Evolutionary conservation across 2,329 filamentous ascomycete species (phyloP), one percentile per base, ranked within the genome.

Genomic region (Blastomyces silverae): DNA sequence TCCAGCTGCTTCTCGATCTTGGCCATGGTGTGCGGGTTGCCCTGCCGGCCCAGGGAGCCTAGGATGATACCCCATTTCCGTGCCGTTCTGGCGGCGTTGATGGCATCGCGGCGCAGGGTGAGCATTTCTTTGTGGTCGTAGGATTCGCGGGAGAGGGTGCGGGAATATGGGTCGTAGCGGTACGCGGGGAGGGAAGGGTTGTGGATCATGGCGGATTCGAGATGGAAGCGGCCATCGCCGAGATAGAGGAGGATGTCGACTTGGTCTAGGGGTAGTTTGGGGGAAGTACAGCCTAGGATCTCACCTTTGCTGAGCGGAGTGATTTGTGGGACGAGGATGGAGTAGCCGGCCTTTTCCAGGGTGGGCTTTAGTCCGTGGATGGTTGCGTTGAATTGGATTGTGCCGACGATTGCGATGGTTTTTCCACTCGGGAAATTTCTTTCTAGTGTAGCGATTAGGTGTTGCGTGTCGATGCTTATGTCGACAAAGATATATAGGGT

Each of bases 121-220:
- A 96, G 90, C 84, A 99, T 94, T 74, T 96, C 92, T 31, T 89
- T 85, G 76, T 99, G 94, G 53, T 90, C 90, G 77, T 99, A 99
- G 31, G 85, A 89, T 78, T 99, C 95, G 69, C 90, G 88, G 1
- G 93, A 97, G 37, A 99, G 84, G 65, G 90, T 91, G 61, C 93
- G 86, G 13, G 92, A 94, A 79, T 99, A 99, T 0, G 95, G 94
- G 74, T 99, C 94, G 77, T 99, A 99, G 68, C 94, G 86, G 78
- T 97, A 99, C 1, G 95, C 93, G 0, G 93, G 90, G 46, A 97
- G 85, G 5, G 82, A 79, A 0, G 95, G 94, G 78, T 99, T 99
- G 74, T 97, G 94, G 69, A 99, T 99, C 93, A 99, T 99, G 73
- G 95, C 93, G 72, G 91, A 95, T 78, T 99, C 94, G 55, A 99